Evolutionary conservation across 2,329 filamentous ascomycete genomes (phyloP), one percentile per base, ranked within the genome.

Genomic region (Microdochium trichocladiopsis): DNA sequence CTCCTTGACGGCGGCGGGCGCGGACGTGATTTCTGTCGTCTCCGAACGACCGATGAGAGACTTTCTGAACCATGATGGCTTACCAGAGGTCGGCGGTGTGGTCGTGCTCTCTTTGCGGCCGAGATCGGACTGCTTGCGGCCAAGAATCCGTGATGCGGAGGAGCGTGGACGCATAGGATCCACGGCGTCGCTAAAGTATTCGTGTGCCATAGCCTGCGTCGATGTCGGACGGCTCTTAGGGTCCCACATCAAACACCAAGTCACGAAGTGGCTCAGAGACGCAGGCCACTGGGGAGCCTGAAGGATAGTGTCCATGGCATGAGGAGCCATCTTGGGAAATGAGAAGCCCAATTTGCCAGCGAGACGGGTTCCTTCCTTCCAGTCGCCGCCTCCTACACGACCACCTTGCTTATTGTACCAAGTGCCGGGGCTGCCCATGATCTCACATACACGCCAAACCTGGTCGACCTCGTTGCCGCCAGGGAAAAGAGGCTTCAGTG

Each of bases 201-300:
- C 93, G 68, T 99, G 94, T 37, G 88, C 88, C 58, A 99, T 74
- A n/a, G 94, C 93, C 69, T 99, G 92, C 0, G 87, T 85, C 2
- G 93, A 96, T 3, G 92, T 97, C 47, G 94, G 94, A 55, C 94
- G 82, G 63, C 76, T 84, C 74, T 92, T 95, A 11, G 94, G 94
- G 69, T 99, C 94, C 94, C 94, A 99, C 88, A 97, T 94, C 59
- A 99, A 72, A 70, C 94, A 99, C 91, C 91, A 96, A 16, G 94
- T 99, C 54, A 99, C 94, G 64, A 99, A 97, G 54, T 95, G 84
- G 63, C 87, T 88, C 52, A 99, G 78, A 21, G 90, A 87, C 1
- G 86, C 73, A 5, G 94, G 94, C 94, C 94, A 99, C 64, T 96
- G 90, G 16, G 94, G 91, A 24, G 88, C 69, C 65, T 90, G 90